Base-by-base conservation (phyloP, 768 basidiomycete genomes). In the Tephrocybe sp. region DNA sequence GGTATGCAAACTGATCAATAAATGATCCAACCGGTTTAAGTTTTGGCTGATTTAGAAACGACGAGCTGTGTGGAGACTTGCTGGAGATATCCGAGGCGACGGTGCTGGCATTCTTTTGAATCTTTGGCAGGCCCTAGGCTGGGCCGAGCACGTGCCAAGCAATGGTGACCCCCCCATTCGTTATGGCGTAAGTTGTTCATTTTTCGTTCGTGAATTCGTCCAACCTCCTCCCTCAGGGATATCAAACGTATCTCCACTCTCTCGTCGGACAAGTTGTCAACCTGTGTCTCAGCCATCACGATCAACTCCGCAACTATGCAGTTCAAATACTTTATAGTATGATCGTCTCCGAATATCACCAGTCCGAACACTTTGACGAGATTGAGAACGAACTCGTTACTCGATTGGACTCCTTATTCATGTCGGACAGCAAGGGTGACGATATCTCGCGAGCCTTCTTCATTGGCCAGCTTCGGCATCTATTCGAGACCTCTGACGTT, bases 361-460 rank as follows among this genome's bases (percentile, higher is more conserved):
- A 88, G 51, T 83, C 83, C 11, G 84, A 82, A 21, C 83, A 90
- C 62, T 97, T 97, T 62, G 85, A 87, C 57, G 81, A 80, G 39
- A 95, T 98, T 56, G 91, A 97, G 65, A 86, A 89, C 57, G 94
- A 94, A 67, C 76, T 97, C 6, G 90, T 98, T 57, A 94, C 83
- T 56, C 86, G 90, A 53, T 73, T 98, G 27, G 94, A 98, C 62
- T 83, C 84, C 19, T 65, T 98, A 19, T 97, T 97, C 73, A 94
- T 94, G 86, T 89, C 87, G 15, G 90, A 93, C 56, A 88, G 86
- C 65, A 91, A 91, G 67, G 84, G 88, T 21, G 91, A 94, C 57
- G 90, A 94, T 53, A 87, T 94, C 22, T 90, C 91, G 37, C 81
- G 94, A 43, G 88, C 90, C 7, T 94, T 94, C 69, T 98, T 98